phyloP scores from a whole-genome alignment of 495 filamentous ascomycete genomes.

The Trichoderma reesei region DNA sequence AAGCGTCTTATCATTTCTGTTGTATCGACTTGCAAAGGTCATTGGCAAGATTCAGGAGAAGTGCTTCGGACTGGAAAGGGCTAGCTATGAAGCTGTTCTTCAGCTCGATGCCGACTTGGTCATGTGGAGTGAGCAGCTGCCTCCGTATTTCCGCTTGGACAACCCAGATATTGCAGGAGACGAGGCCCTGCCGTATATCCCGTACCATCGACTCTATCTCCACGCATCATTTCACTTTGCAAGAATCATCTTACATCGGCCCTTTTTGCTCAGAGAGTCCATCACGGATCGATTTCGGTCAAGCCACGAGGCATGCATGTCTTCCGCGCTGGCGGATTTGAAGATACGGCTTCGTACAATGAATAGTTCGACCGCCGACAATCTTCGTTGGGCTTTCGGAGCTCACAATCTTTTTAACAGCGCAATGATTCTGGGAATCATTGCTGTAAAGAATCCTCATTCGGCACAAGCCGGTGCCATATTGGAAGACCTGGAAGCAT shows the following conservation, averaged over 20 bases:
- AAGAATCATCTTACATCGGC: not conserved
- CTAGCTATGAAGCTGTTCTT: not conserved
- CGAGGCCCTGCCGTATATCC: not conserved
- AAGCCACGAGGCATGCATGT: not conserved
- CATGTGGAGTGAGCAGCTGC: not conserved
- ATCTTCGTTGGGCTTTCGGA: not conserved
- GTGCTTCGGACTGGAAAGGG: not conserved
- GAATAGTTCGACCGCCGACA: not conserved
- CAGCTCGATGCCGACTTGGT: constrained; percentile 1
- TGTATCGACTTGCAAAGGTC: not conserved
- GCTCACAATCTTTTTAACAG: not conserved
- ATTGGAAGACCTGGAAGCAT: not conserved
- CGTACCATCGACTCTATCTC: not conserved
- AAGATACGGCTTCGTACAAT: constrained; percentile 4
- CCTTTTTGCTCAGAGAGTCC: not conserved
- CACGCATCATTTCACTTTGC: constrained; percentile 5
- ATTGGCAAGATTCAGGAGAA: constrained; percentile 2
- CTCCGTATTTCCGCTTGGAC: not conserved
- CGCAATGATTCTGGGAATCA: not conserved
- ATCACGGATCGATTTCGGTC: constrained; percentile 5
- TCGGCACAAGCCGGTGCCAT: not conserved
- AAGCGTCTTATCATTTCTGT: not conserved
- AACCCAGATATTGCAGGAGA: not conserved
- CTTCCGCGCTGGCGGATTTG: not conserved
- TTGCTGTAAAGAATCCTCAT: not conserved